These are phyloP conservation scores for Xylariaceae sp. DNA, from an alignment of 2,329 filamentous ascomycete species.

Conservation along the genomic window DNA sequence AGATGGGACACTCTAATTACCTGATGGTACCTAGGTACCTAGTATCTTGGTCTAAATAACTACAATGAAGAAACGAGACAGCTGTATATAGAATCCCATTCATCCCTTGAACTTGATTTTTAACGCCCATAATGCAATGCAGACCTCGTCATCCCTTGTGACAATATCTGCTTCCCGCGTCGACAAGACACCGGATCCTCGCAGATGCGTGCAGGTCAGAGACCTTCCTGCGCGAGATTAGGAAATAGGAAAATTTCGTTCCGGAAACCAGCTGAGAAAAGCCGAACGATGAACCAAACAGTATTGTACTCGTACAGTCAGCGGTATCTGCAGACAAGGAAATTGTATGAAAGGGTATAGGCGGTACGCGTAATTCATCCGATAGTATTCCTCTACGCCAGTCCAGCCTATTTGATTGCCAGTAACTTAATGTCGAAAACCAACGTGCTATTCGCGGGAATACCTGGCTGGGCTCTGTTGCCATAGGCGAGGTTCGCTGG, in stretches of 20 bases:
- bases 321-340: constrained; percentile 31
- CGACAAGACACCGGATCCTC: constrained; percentile 41
- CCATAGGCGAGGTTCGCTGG: constrained; percentile 89
- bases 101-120: constrained; percentile 39
- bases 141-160: constrained; percentile 54
- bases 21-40: too few relatives aligned
- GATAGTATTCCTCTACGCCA: not conserved
- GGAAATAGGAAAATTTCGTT: constrained; percentile 17
- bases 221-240: constrained; percentile 45
- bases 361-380: not conserved
- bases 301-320: constrained; percentile 38
- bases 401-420: constrained; percentile 70
- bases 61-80: constrained; percentile 16
- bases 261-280: constrained; percentile 7
- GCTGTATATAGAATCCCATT: constrained; percentile 32
- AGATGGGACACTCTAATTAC: not conserved
- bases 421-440: constrained; percentile 90
- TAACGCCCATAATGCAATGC: constrained; percentile 56
- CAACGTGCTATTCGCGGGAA: constrained; percentile 88
- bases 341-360: constrained; percentile 14
- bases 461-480: constrained; percentile 78
- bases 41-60: constrained; percentile 20
- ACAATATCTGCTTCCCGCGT: constrained; percentile 44
- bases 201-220: constrained; percentile 51
- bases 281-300: constrained; percentile 9